Evolutionary conservation across 2,329 filamentous ascomycete species (phyloP).

Genomic region (Apiospora hydei): DNA sequence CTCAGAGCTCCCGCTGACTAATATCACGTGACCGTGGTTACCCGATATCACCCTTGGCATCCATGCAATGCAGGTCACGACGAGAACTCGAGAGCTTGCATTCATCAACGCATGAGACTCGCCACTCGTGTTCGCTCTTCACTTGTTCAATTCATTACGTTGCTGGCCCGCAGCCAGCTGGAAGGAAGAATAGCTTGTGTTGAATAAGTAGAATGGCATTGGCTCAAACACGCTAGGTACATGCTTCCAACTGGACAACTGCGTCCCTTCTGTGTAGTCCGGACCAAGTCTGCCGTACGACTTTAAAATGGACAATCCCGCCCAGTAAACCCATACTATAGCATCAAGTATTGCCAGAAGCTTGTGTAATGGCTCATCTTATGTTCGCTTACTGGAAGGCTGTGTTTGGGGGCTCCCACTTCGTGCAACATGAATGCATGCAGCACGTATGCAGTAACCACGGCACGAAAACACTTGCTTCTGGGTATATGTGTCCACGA

Average conservation of each 20-base stretch:
- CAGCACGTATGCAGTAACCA: conserved; percentile 12
- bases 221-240: conserved; percentile 9
- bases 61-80: neutral
- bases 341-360: neutral
- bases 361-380: neutral
- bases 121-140: neutral
- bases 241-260: neutral
- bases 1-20: conserved; percentile 27
- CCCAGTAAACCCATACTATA: neutral
- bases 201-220: neutral
- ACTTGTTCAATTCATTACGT: neutral
- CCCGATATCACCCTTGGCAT: conserved; percentile 10
- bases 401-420: neutral
- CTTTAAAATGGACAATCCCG: neutral
- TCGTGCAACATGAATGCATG: neutral
- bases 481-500: conserved; percentile 5
- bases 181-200: neutral
- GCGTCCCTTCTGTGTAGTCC: conserved; percentile 1
- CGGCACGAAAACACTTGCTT: neutral
- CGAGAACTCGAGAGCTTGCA: neutral
- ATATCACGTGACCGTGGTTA: conserved; percentile 38
- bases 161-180: neutral
- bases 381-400: neutral
- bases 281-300: neutral
- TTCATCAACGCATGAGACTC: neutral